Evolutionary conservation across 345 rosid species (phyloP), one percentile per base, ranked within the genome.

Genomic region (Eutrema japonicum): DNA sequence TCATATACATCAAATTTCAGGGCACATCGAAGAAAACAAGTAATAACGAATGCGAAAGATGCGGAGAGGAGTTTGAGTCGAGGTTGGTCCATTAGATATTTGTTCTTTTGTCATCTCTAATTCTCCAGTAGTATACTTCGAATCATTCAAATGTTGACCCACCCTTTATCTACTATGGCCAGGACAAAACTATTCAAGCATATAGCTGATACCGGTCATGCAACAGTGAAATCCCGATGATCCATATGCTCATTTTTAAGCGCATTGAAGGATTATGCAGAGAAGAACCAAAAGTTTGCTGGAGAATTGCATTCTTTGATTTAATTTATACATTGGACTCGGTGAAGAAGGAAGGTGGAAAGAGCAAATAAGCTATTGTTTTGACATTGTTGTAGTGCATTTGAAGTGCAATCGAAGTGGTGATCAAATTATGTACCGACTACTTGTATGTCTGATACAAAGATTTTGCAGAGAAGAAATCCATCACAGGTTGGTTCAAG

Each of bases 11-110:
- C 3, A 11, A 77, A 71, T 35, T 58, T 76, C 90, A 94, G 98
- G 89, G 83, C 50, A 36, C 81, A 30, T 3, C 79, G 0, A 94
- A 88, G 81, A 78, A 83, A 76, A 61, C 81, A 53, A 76, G 82
- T 75, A 85, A 16, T 16, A 75, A 87, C 78, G 30, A 71, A 13
- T 94, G 98, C 9, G 95, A 89, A 55, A 82, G 78, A 58, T 94
- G 98, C 38, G 96, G 89, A 41, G 90, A 86, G 74, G 97, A 89
- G 71, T 94, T 89, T 49, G 96, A 84, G 48, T 87, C 98, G 33
- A 88, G 95, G 98, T 94, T 60, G 13, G 80, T 54, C 29, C 57
- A 43, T 64, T 71, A 48, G 56, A 77, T 72, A 29, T 43, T 58
- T 7, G 8, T 60, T 62, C 52, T 51, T 32, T 10, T 38, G 46